These are phyloP conservation scores for Lepidium sativum DNA, from an alignment of 345 rosid species.

Conservation along the genomic window DNA sequence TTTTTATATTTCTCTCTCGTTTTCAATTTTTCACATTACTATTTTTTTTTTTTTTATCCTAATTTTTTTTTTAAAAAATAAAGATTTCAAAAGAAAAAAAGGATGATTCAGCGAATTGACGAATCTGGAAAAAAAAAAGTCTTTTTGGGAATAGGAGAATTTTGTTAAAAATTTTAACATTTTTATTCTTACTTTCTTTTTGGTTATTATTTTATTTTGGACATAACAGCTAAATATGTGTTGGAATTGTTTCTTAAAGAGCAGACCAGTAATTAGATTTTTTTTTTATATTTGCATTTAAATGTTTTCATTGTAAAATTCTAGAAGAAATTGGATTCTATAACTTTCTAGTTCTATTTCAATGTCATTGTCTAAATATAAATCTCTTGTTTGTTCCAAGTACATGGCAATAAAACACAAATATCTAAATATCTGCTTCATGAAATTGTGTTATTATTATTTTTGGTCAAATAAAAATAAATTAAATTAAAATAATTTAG, in stretches of 20 bases:
- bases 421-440: too few relatives aligned
- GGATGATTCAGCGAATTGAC: conserved; percentile 8
- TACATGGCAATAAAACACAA: too few relatives aligned
- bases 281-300: neutral
- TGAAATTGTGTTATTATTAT: too few relatives aligned
- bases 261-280: conserved; percentile 2
- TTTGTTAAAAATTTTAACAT: neutral
- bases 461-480: too few relatives aligned
- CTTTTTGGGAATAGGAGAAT: neutral
- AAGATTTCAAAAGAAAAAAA: neutral
- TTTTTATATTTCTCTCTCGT: neutral
- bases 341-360: neutral
- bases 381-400: neutral
- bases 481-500: too few relatives aligned
- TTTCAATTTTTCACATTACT: neutral
- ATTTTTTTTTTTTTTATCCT: conserved; percentile 1
- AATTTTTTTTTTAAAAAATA: too few relatives aligned
- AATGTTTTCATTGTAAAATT: neutral
- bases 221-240: conserved; percentile 16
- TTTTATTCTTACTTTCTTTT: neutral
- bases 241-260: neutral
- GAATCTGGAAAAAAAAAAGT: neutral
- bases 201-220: neutral
- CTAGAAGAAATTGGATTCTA: neutral
- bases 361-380: neutral